phyloP scores from a whole-genome alignment of 1,139 yeast species.

The Suhomyces panamericanus region DNA sequence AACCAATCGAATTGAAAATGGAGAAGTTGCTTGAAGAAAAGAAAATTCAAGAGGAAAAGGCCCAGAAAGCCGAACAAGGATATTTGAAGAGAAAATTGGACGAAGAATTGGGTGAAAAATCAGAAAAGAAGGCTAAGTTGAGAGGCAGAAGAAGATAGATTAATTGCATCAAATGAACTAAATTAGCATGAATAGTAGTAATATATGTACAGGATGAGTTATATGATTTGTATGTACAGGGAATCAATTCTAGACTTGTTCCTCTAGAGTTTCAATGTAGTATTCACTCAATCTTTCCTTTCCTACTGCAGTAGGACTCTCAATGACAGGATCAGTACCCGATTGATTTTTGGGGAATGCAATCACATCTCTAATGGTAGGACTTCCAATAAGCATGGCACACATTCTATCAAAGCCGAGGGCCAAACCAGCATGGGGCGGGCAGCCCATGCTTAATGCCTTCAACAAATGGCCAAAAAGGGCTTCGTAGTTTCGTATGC shows the following conservation, averaged over 20 bases:
- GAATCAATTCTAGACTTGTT: neutral
- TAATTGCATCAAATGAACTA: neutral
- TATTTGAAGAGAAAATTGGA: conserved; percentile 21
- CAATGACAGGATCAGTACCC: conserved; percentile 86
- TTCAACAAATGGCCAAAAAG: conserved; percentile 85
- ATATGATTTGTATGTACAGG: neutral
- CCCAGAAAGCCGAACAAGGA: conserved; percentile 14
- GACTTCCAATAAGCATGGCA: conserved; percentile 78
- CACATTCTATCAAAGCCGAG: conserved; percentile 91
- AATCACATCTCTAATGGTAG: conserved; percentile 85
- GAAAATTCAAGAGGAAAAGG: conserved; percentile 29
- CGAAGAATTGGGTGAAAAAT: conserved; percentile 14
- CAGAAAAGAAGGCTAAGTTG: conserved; percentile 7
- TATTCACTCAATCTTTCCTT: conserved; percentile 52
- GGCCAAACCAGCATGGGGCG: conserved; percentile 98
- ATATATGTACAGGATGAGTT: too few relatives aligned
- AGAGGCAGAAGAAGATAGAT: conserved; percentile 13
- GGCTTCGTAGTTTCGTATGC: conserved; percentile 54
- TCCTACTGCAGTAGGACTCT: conserved; percentile 71
- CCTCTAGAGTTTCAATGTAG: conserved; percentile 29
- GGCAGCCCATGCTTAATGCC: conserved; percentile 89
- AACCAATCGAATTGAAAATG: conserved; percentile 48
- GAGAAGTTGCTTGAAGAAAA: conserved; percentile 40
- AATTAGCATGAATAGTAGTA: conserved; percentile 8
- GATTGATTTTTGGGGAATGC: conserved; percentile 94